These are phyloP conservation scores for Esteya vermicola DNA, from an alignment of 2,329 filamentous ascomycete genomes.

Conservation along the genomic window DNA sequence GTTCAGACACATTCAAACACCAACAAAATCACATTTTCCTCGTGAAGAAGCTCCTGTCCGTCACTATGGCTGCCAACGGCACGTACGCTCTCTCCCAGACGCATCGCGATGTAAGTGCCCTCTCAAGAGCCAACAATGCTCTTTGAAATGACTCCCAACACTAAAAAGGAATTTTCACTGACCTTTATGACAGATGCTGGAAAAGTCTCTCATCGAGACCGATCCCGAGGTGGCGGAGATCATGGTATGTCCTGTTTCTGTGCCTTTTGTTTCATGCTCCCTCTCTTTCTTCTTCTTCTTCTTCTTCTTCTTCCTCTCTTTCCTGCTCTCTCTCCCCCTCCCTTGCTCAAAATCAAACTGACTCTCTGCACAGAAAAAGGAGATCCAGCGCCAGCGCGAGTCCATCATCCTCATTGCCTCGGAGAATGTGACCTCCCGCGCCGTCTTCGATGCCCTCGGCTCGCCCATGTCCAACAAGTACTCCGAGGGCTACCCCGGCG, in stretches of 20 bases:
- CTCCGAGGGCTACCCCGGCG: conserved; percentile 95
- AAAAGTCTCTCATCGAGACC: conserved; percentile 81
- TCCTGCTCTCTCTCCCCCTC: too few relatives aligned
- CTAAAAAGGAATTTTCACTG: too few relatives aligned
- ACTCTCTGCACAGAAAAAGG: conserved; percentile 50
- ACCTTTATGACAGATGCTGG: conserved; percentile 59
- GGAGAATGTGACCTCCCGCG: conserved; percentile 97
- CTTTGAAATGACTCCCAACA: too few relatives aligned
- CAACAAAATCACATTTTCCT: too few relatives aligned
- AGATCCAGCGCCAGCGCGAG: conserved; percentile 94
- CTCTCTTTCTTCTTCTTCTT: neutral
- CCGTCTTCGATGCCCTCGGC: conserved; percentile 94
- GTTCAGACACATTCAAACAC: too few relatives aligned
- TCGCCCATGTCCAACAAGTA: conserved; percentile 98
- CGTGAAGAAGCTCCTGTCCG: neutral
- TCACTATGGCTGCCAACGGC: conserved; percentile 22
- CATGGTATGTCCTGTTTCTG: conserved; percentile 53
- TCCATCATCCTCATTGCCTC: conserved; percentile 98
- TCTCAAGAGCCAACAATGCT: too few relatives aligned
- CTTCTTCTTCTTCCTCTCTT: too few relatives aligned
- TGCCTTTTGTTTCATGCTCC: neutral
- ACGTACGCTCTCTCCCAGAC: conserved; percentile 14
- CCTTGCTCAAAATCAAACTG: neutral
- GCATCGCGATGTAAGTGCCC: conserved; percentile 10
- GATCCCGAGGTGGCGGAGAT: conserved; percentile 93